A percentile compares a stretch with the other conserved stretches of the same genome.
These are phyloP conservation scores for Rhodosporidiobolus sp. DNA, from an alignment of 768 basidiomycete species.

Conservation along the genomic window DNA sequence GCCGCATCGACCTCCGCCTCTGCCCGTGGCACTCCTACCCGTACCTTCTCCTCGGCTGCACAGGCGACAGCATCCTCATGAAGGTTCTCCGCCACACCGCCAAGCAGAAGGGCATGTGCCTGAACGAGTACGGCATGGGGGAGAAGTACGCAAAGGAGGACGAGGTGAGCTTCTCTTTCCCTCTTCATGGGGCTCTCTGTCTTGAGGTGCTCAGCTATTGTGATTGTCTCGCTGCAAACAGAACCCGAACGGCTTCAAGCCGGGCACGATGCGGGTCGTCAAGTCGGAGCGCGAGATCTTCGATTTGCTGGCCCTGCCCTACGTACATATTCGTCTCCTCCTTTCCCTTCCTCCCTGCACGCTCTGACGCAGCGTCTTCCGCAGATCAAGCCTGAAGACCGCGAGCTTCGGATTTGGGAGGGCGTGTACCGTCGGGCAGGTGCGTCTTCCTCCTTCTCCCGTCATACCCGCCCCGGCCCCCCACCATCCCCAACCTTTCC, in stretches of 20 bases:
- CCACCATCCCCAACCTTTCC: too few species aligned
- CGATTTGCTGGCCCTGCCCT: constrained; percentile 31
- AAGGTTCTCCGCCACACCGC: constrained; percentile 33
- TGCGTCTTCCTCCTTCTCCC: background rate
- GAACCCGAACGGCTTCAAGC: constrained; percentile 35
- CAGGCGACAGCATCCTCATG: constrained; percentile 36
- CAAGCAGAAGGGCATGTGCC: constrained; percentile 24
- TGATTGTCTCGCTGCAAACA: background rate
- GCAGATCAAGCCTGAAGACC: constrained; percentile 28
- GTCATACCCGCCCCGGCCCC: background rate
- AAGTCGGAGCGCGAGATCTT: constrained; percentile 40
- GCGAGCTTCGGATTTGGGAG: constrained; percentile 22
- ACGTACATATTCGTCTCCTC: constrained; percentile 1
- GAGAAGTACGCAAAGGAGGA: constrained; percentile 16
- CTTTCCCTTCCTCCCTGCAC: background rate
- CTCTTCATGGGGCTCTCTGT: background rate
- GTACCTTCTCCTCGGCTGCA: constrained; percentile 34
- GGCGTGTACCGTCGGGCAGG: background rate
- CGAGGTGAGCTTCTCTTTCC: background rate
- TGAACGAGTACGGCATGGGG: constrained; percentile 41
- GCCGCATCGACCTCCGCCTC: constrained; percentile 39
- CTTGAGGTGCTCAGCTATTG: background rate
- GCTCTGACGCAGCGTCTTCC: background rate
- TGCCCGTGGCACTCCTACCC: constrained; percentile 21
- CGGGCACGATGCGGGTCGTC: constrained; percentile 31